Evolutionary conservation across 2,329 filamentous ascomycete species (phyloP).

Genomic region (Rutstroemia sp.): DNA sequence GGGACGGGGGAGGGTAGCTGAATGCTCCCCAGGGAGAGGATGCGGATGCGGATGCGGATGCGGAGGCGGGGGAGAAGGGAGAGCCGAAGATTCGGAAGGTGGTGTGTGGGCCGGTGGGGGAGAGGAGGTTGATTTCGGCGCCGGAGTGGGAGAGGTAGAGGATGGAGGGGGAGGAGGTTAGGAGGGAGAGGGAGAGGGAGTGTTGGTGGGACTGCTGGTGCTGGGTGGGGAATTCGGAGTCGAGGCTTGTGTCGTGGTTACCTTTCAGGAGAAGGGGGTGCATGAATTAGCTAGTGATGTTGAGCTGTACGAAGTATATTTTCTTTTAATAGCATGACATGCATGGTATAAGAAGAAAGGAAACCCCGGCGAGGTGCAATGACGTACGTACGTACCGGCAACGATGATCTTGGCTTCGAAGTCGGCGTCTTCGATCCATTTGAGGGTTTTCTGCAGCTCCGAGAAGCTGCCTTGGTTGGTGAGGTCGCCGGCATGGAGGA

Average conservation of each 20-base stretch:
- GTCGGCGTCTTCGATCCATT: slow-evolving; percentile 60
- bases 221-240: slow-evolving; percentile 51
- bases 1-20: slow-evolving; percentile 41
- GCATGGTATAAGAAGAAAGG: not conserved
- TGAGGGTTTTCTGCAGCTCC: slow-evolving; percentile 53
- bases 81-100: slow-evolving; percentile 64
- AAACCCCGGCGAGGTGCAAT: not conserved
- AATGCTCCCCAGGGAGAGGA: slow-evolving; percentile 53
- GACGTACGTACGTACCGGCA: slow-evolving; percentile 48
- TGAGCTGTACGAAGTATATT: too few species aligned
- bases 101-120: slow-evolving; percentile 48
- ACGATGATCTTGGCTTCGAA: slow-evolving; percentile 66
- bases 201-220: slow-evolving; percentile 50
- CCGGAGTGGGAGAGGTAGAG: slow-evolving; percentile 58
- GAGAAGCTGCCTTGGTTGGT: slow-evolving; percentile 62
- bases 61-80: slow-evolving; percentile 51
- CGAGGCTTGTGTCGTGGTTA: slow-evolving; percentile 70
- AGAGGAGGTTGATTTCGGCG: slow-evolving; percentile 45
- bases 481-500: slow-evolving; percentile 71
- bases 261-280: slow-evolving; percentile 36
- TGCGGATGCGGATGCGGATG: slow-evolving; percentile 17
- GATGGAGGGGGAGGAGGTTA: slow-evolving; percentile 39
- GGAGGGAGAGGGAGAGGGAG: slow-evolving; percentile 38
- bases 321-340: too few species aligned
- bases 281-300: too few species aligned